phyloP scores from a whole-genome alignment of 2,329 filamentous ascomycete genomes.

The Colletotrichum salicis region DNA sequence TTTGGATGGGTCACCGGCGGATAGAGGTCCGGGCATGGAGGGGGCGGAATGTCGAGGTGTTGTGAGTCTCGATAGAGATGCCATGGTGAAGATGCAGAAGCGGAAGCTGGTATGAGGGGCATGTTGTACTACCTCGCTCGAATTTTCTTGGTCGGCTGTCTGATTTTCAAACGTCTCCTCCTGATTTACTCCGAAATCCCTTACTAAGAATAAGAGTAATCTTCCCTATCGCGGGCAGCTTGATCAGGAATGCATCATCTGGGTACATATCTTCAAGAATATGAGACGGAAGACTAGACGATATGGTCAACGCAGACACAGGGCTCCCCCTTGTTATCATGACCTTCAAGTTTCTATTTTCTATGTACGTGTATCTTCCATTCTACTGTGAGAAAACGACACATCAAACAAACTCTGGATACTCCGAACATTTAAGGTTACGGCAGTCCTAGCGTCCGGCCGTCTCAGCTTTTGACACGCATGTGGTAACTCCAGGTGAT shows the following conservation, averaged over 20 bases:
- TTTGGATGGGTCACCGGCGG: constrained; percentile 28
- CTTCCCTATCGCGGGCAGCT: neutral
- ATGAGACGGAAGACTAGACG: neutral
- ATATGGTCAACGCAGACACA: neutral
- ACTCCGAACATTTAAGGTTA: neutral
- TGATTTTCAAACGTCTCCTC: neutral
- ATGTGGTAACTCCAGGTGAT: neutral
- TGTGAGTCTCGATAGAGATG: constrained; percentile 39
- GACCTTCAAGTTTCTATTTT: neutral
- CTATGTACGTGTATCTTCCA: neutral
- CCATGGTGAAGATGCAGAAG: constrained; percentile 35
- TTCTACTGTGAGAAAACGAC: neutral
- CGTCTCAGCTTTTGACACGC: neutral
- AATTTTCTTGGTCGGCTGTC: neutral
- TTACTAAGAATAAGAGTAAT: neutral
- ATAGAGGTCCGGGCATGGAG: constrained; percentile 39
- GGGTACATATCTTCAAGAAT: no score
- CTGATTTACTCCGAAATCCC: neutral
- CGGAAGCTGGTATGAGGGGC: neutral
- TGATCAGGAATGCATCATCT: no score
- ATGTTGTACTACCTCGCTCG: neutral
- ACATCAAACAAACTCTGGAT: neutral
- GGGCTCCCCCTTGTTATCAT: neutral
- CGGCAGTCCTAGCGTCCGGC: no score
- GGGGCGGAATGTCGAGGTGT: constrained; percentile 39